Percentiles rank a stretch among this genome's conserved stretches.
These are phyloP conservation scores for Exophiala viscosa DNA, from an alignment of 2,329 filamentous ascomycete genomes.

Conservation along the genomic window DNA sequence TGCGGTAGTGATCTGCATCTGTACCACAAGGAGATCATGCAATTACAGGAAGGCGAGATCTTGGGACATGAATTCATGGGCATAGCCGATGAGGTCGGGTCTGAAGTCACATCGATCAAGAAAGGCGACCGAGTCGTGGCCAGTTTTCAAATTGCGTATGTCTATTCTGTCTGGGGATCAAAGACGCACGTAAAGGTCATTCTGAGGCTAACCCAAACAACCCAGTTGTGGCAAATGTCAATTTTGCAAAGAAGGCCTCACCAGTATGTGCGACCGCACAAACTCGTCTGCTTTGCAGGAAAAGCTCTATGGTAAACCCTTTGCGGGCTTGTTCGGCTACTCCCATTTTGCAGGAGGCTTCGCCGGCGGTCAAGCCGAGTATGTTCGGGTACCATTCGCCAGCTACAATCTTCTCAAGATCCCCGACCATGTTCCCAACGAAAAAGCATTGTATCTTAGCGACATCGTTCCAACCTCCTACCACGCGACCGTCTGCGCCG, in stretches of 20 bases:
- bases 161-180: background rate
- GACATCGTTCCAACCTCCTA: conserved; percentile 77
- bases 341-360: conserved; percentile 76
- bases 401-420: conserved; percentile 76
- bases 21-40: conserved; percentile 45
- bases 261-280: conserved; percentile 45
- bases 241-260: conserved; percentile 73
- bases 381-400: conserved; percentile 72
- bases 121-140: conserved; percentile 39
- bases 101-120: conserved; percentile 10
- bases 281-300: conserved; percentile 67
- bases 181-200: background rate
- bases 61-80: conserved; percentile 20
- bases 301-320: conserved; percentile 72
- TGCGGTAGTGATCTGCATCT: conserved; percentile 15
- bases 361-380: conserved; percentile 82
- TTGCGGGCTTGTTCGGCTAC: conserved; percentile 69
- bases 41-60: conserved; percentile 57
- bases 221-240: conserved; percentile 53
- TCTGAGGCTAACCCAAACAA: conserved; percentile 1
- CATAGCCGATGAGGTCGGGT: conserved; percentile 14
- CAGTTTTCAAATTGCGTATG: conserved; percentile 71
- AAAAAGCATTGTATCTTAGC: conserved; percentile 75
- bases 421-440: conserved; percentile 73
- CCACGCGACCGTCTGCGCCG: conserved; percentile 77